Conservation (phyloP, 2,329 filamentous ascomycete genomes). For the Fusarium cicatricum region DNA sequence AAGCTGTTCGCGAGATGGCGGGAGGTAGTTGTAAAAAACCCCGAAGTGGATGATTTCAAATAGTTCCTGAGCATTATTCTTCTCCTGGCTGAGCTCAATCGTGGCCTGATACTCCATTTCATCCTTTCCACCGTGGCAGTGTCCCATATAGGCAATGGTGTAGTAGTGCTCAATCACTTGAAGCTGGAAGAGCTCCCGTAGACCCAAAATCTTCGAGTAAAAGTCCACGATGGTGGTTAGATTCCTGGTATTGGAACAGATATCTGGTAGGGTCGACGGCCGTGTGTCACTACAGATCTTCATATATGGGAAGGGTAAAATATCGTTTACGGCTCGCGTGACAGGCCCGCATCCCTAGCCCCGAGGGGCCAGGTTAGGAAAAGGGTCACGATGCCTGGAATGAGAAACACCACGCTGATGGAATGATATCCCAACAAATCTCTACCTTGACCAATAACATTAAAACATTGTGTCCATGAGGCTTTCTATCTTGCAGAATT, state of each 20-base stretch:
- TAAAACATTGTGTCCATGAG: too few relatives aligned
- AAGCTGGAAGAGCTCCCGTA: conserved; percentile 48
- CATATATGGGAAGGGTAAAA: background rate
- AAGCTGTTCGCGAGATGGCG: conserved; percentile 30
- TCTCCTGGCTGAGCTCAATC: conserved; percentile 44
- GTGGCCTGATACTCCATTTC: conserved; percentile 49
- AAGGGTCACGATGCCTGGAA: background rate
- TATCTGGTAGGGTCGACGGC: conserved; percentile 44
- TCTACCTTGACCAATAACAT: too few relatives aligned
- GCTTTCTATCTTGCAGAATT: too few relatives aligned
- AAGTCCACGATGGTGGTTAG: conserved; percentile 44
- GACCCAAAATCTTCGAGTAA: conserved; percentile 47
- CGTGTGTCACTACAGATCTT: conserved; percentile 32
- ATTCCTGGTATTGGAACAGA: conserved; percentile 45
- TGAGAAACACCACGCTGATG: background rate
- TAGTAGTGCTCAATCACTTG: conserved; percentile 39
- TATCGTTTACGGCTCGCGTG: background rate
- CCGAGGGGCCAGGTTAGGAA: background rate
- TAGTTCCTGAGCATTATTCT: conserved; percentile 46
- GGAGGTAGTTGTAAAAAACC: conserved; percentile 27
- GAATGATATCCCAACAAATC: too few relatives aligned
- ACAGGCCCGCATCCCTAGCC: background rate
- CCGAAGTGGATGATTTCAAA: conserved; percentile 45
- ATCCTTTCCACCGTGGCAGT: conserved; percentile 48
- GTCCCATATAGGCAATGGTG: conserved; percentile 48